phyloP scores from a whole-genome alignment of 2,329 filamentous ascomycete genomes.

The Cordyceps cicadae region DNA sequence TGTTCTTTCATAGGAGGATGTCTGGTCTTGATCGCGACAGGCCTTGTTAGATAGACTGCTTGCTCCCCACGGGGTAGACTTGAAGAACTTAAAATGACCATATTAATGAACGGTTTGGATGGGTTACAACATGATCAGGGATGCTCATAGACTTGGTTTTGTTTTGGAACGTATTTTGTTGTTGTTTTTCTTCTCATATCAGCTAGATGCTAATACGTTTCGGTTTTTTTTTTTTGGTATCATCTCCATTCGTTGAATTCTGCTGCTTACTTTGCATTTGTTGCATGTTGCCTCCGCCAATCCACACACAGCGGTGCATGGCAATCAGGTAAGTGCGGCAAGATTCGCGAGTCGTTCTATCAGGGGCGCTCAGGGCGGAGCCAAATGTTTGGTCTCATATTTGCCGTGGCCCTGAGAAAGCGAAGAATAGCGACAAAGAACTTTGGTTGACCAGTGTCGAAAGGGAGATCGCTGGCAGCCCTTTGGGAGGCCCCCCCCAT shows the following conservation, averaged over 20 bases:
- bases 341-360: too few relatives aligned
- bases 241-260: background rate
- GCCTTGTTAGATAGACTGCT: background rate
- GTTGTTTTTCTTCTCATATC: slow-evolving; percentile 3
- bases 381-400: background rate
- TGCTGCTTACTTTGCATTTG: too few relatives aligned
- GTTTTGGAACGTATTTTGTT: background rate
- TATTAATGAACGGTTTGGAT: slow-evolving; percentile 1
- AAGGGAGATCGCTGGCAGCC: background rate
- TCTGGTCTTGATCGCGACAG: slow-evolving; percentile 51
- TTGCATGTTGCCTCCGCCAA: too few relatives aligned
- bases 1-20: slow-evolving; percentile 50
- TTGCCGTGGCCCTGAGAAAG: background rate
- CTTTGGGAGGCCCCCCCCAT: background rate
- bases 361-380: too few relatives aligned
- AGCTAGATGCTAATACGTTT: slow-evolving; percentile 1
- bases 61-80: background rate
- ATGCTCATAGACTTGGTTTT: slow-evolving; percentile 5
- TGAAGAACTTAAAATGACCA: background rate
- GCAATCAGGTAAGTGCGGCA: too few relatives aligned
- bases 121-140: background rate
- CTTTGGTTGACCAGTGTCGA: background rate
- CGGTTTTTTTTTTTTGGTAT: background rate
- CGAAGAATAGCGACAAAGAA: background rate
- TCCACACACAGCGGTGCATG: too few relatives aligned